These are phyloP conservation scores for Trypethelium eluteriae DNA, from an alignment of 495 filamentous ascomycete species.

Conservation along the genomic window DNA sequence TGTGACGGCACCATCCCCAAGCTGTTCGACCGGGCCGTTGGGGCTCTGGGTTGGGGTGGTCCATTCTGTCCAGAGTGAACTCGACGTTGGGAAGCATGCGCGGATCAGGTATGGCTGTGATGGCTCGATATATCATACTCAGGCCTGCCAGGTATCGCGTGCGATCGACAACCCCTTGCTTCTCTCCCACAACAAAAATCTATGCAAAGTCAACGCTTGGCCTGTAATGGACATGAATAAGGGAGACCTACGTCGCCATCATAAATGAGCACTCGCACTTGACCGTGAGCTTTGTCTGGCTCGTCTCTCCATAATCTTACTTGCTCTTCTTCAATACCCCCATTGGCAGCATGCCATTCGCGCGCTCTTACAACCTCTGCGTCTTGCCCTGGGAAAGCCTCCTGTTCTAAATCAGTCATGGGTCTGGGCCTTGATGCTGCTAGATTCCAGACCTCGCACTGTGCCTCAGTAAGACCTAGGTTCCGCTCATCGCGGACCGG, in stretches of 20 bases:
- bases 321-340: neutral
- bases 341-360: slow-evolving; percentile 7
- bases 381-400: slow-evolving; percentile 1
- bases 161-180: slow-evolving; percentile 4
- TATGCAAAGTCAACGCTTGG: neutral
- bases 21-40: slow-evolving; percentile 4
- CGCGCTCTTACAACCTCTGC: slow-evolving; percentile 5
- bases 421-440: neutral
- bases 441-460: slow-evolving; percentile 12
- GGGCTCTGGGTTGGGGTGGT: slow-evolving; percentile 30
- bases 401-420: neutral
- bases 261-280: slow-evolving; percentile 8
- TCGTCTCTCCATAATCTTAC: slow-evolving; percentile 4
- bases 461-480: slow-evolving; percentile 14
- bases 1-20: slow-evolving; percentile 6
- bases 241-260: slow-evolving; percentile 4
- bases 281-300: slow-evolving; percentile 6
- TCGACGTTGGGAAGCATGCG: slow-evolving; percentile 50
- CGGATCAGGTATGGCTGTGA: slow-evolving; percentile 3
- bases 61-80: slow-evolving; percentile 51
- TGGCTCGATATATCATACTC: slow-evolving; percentile 7
- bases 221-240: neutral
- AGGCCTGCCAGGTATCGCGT: slow-evolving; percentile 3
- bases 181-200: slow-evolving; percentile 2
- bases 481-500: slow-evolving; percentile 15